phyloP scores from a whole-genome alignment of 768 basidiomycete genomes.

The Crepidotus variabilis region DNA sequence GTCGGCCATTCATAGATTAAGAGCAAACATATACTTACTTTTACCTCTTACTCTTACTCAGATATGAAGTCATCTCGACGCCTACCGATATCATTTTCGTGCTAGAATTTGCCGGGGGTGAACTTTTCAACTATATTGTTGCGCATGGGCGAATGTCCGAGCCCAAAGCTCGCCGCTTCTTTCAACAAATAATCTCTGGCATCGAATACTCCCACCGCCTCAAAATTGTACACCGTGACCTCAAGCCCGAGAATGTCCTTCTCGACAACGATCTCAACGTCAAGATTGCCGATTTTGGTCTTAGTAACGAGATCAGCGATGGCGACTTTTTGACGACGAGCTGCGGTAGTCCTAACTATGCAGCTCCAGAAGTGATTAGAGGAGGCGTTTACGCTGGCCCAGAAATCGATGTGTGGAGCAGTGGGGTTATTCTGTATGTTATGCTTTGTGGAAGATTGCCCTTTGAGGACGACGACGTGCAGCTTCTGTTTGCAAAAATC shows the following conservation, averaged over 20 bases:
- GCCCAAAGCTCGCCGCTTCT: conserved; percentile 84
- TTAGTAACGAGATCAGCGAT: conserved; percentile 94
- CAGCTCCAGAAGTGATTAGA: conserved; percentile 95
- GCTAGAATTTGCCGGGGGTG: conserved; percentile 93
- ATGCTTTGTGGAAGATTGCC: conserved; percentile 95
- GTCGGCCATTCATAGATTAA: conserved; percentile 22
- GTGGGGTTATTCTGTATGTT: conserved; percentile 98
- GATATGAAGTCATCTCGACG: conserved; percentile 89
- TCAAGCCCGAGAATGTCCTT: conserved; percentile 96
- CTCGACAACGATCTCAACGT: conserved; percentile 83
- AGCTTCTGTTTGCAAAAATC: conserved; percentile 90
- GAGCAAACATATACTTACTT: not conserved
- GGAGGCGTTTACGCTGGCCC: conserved; percentile 96
- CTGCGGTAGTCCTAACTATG: conserved; percentile 98
- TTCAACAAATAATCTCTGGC: conserved; percentile 97
- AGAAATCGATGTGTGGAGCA: conserved; percentile 98
- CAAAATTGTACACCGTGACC: conserved; percentile 96
- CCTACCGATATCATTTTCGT: conserved; percentile 97
- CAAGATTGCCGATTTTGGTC: conserved; percentile 99
- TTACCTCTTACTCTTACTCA: conserved; percentile 23
- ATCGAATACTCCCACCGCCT: conserved; percentile 96
- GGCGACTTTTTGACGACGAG: conserved; percentile 97
- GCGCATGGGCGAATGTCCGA: conserved; percentile 90
- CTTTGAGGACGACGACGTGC: conserved; percentile 97
- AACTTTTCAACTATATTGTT: conserved; percentile 98